Base-by-base conservation (phyloP, 2,329 filamentous ascomycete species). In the Aspergillus unguis region DNA sequence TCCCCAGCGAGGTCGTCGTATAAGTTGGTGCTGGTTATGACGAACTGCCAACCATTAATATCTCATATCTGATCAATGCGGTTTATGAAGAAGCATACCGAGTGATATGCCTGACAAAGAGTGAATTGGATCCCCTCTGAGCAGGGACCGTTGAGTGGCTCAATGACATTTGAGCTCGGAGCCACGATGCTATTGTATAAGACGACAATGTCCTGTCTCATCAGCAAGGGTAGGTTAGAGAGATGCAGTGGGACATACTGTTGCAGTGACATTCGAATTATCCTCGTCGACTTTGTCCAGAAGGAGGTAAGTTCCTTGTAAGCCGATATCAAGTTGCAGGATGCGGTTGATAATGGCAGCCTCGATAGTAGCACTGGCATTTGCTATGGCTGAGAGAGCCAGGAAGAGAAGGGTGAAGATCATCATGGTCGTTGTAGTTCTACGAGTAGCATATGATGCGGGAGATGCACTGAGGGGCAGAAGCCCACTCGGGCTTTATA, bases 291-390 rank as follows among this genome's bases (percentile, higher is more conserved):
- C n/a, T 5, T n/a, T 43, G 38, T 50, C 47, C 8, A 50, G 40
- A 6, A 50, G 47, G 40, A 50, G 33, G 3, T n/a, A 50, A 5
- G 47, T 31, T 10, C 26, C 31, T 25, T 11, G 26, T 32, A 50
- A 10, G n/a, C 47, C 47, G 17, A 50, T 32, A n/a, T 50, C 47
- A 32, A 50, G 38, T 26, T 50, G 40, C 11, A 50, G 40, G 25
- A 50, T 32, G 26, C 47, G 47, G 27, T 27, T 37, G 11, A 50
- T 26, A n/a, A 50, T 31, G 25, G 38, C 35, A n/a, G 40, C 33
- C 25, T 50, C 47, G 26, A 26, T 37, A n/a, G 31, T 36, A 23
- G 9, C 23, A 4, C 26, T 23, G 27, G 45, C 29, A 26, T 29
- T 23, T 7, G 25, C 42, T 26, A 3, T 8, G 44, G 36, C 44